Base-by-base conservation (phyloP, 2,329 filamentous ascomycete species). In the Epichloe elymi region DNA sequence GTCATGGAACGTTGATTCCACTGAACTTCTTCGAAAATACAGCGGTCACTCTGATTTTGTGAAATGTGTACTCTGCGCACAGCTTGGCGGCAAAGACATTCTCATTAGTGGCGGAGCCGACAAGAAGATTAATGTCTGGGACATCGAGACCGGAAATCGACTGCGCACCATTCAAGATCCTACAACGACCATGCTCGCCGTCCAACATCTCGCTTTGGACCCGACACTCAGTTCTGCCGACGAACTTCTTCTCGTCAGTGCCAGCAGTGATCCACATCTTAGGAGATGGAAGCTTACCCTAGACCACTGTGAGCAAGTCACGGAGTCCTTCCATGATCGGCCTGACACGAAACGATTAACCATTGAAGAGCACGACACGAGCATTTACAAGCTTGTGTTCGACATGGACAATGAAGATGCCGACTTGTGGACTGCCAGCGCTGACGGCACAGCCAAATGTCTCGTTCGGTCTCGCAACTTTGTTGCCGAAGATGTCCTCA, bases 391-490 rank as follows among this genome's bases (percentile, higher is more conserved):
- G 56, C 70, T 97, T 14, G 71, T 78, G 19, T 95, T 95, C 59
- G 85, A 89, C 56, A 62, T 65, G 15, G 70, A 73, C 5, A 70
- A 69, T 36, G 79, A 81, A 6, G 76, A 79, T 12, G 81, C 78
- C 35, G 87, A 96, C 59, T 70, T 96, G 14, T 97, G 89, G 89
- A 96, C 91, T 7, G 86, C 90, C 5, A 95, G 88, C 54, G 89
- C 88, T 4, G 93, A 98, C 65, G 93, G 88, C 58, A 89, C 85
- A 0, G 82, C 82, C 2, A 93, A 91, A 65, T 90, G 88, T 58
- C 75, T 96, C 8, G 76, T 83, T 1, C 75, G 89, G 49, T 71
- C 75, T 23, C 79, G 78, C 44, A 74, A 74, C 17, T 96, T 88
- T 75, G 78, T 76, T 44, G 69, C 78, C 3, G 88, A 91, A 53